A percentile compares a stretch with the other conserved stretches of the same genome.
phyloP scores from a whole-genome alignment of 169 alveolate species.

The Plasmodium vinckei region DNA sequence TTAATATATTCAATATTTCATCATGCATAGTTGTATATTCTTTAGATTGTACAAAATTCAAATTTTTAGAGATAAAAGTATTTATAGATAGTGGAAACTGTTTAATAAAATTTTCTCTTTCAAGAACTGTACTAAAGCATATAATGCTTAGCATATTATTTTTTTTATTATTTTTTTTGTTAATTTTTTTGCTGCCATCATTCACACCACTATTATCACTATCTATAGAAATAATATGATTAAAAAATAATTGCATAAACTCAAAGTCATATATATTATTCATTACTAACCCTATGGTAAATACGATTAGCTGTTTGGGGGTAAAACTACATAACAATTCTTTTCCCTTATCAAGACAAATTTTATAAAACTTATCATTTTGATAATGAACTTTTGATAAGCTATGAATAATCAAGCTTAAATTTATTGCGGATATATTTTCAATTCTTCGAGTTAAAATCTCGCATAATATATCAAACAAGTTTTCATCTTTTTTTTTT shows the following conservation, averaged over 20 bases:
- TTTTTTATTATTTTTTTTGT: not conserved
- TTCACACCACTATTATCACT: not conserved
- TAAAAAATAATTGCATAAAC: conserved; percentile 30
- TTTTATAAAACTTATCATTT: conserved; percentile 14
- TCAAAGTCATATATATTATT: conserved; percentile 42
- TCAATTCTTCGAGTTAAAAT: conserved; percentile 30
- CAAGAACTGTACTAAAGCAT: conserved; percentile 37
- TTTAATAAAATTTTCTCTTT: conserved; percentile 20
- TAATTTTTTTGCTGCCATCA: not conserved
- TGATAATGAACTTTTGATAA: conserved; percentile 30
- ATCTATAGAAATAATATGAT: conserved; percentile 29
- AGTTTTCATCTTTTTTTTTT: conserved; percentile 25
- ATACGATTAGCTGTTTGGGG: conserved; percentile 45
- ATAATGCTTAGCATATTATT: conserved; percentile 31
- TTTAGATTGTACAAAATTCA: conserved; percentile 30
- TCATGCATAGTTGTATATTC: conserved; percentile 14
- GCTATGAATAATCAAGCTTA: conserved; percentile 56
- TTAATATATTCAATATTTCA: conserved; percentile 28
- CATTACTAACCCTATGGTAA: conserved; percentile 33
- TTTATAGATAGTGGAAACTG: conserved; percentile 39
- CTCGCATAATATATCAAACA: conserved; percentile 30
- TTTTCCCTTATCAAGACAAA: conserved; percentile 45
- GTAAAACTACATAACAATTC: conserved; percentile 43
- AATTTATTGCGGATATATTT: conserved; percentile 36
- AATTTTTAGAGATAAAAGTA: conserved; percentile 15